Percentiles rank a stretch among this genome's conserved stretches.
Evolutionary conservation across 2,329 filamentous ascomycete genomes (phyloP).

Genomic region (Berkeleyomyces basicola): DNA sequence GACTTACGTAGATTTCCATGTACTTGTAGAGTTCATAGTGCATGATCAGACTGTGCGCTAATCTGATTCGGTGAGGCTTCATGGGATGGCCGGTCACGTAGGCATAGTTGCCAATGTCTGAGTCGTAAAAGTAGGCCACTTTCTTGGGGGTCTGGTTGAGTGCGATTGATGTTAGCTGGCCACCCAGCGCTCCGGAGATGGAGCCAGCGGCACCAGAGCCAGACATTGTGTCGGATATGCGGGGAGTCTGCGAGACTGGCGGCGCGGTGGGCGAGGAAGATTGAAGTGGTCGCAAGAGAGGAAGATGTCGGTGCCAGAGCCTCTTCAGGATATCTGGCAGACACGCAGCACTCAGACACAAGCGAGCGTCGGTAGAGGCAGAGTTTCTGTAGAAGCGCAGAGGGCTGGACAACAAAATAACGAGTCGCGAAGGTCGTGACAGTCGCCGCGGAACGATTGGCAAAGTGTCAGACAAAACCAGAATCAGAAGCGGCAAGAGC

Average conservation of each 20-base stretch:
- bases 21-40: slow-evolving; percentile 91
- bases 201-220: slow-evolving; percentile 7
- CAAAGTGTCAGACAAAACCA: too few relatives aligned
- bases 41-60: slow-evolving; percentile 92
- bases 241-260: background rate
- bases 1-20: slow-evolving; percentile 84
- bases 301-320: too few relatives aligned
- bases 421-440: too few relatives aligned
- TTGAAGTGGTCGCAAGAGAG: background rate
- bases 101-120: slow-evolving; percentile 94
- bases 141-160: slow-evolving; percentile 47
- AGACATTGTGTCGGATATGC: slow-evolving; percentile 5
- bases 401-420: too few relatives aligned
- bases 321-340: too few relatives aligned
- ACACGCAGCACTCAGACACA: too few relatives aligned
- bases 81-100: slow-evolving; percentile 95
- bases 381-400: too few relatives aligned
- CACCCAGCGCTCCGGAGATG: slow-evolving; percentile 10
- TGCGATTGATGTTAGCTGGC: slow-evolving; percentile 26
- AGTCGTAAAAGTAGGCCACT: slow-evolving; percentile 97
- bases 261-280: background rate
- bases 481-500: too few relatives aligned
- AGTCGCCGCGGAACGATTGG: too few relatives aligned
- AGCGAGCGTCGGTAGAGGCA: too few relatives aligned
- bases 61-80: slow-evolving; percentile 91